These are phyloP conservation scores for Solanum clarkiae DNA, from an alignment of 257 asterid species.

Conservation along the genomic window DNA sequence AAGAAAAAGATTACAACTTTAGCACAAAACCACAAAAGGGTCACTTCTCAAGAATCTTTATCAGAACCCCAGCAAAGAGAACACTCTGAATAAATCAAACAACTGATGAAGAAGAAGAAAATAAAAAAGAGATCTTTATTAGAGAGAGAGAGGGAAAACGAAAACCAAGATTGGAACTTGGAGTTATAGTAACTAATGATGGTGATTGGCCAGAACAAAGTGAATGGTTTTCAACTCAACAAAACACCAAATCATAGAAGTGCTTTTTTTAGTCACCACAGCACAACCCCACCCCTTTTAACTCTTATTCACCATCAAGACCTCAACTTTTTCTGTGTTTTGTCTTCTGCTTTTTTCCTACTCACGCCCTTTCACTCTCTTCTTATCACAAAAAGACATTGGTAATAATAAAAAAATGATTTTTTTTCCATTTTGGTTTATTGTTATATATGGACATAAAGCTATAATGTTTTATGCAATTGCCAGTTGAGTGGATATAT, in stretches of 20 bases:
- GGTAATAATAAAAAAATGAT: background rate
- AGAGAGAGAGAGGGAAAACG: background rate
- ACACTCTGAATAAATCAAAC: background rate
- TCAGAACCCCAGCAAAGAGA: conserved; percentile 17
- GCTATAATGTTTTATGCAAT: background rate
- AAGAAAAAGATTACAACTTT: conserved; percentile 3
- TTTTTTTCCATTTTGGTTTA: background rate
- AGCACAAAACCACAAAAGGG: conserved; percentile 1
- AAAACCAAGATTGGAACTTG: conserved; percentile 7
- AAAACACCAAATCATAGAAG: conserved; percentile 34
- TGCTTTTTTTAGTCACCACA: conserved; percentile 6
- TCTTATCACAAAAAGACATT: conserved; percentile 5
- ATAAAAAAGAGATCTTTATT: background rate
- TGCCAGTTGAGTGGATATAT: background rate
- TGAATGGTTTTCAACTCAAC: conserved; percentile 41
- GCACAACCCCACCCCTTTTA: background rate
- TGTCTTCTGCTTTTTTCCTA: conserved; percentile 28
- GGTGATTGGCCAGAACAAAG: conserved; percentile 37
- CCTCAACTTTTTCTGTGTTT: conserved; percentile 11
- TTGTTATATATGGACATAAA: background rate
- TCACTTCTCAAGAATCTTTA: conserved; percentile 9
- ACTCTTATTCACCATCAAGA: background rate
- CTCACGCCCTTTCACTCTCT: background rate
- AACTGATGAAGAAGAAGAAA: background rate
- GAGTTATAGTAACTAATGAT: conserved; percentile 18